These are phyloP conservation scores for Pseudomonodictys pantanalensis DNA, from an alignment of 495 filamentous ascomycete species.

Conservation along the genomic window DNA sequence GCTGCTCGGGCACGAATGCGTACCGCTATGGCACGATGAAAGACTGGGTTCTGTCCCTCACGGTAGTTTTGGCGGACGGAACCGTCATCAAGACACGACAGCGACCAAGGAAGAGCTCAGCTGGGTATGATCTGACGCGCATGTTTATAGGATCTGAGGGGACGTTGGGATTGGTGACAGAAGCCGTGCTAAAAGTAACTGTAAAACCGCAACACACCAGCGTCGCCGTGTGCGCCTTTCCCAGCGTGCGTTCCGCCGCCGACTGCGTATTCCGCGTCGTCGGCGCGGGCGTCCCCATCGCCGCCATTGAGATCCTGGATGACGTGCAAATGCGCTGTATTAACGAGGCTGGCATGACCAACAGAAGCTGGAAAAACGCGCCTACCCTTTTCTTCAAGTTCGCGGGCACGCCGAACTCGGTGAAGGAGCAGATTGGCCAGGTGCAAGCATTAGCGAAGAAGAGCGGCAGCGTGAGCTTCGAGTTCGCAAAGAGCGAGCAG, in stretches of 20 bases:
- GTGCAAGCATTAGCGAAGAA: conserved; percentile 64
- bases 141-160: conserved; percentile 91
- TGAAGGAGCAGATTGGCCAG: conserved; percentile 78
- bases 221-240: conserved; percentile 85
- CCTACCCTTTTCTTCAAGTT: conserved; percentile 98
- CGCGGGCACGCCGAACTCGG: conserved; percentile 66
- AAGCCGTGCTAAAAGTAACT: conserved; percentile 79
- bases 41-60: conserved; percentile 89
- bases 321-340: conserved; percentile 94
- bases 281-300: conserved; percentile 74
- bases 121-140: conserved; percentile 83
- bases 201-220: conserved; percentile 70
- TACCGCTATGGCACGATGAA: conserved; percentile 95
- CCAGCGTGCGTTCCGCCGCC: conserved; percentile 72
- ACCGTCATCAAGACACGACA: conserved; percentile 85
- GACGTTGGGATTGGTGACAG: conserved; percentile 84
- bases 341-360: conserved; percentile 73
- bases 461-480: conserved; percentile 65
- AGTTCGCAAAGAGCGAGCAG: conserved; percentile 67
- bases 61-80: conserved; percentile 89
- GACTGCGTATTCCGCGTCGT: conserved; percentile 78
- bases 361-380: conserved; percentile 67
- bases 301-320: conserved; percentile 88
- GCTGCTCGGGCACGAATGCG: conserved; percentile 90
- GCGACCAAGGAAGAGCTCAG: conserved; percentile 72